phyloP scores from a whole-genome alignment of 306 rosid species.

The Cucurbita argyrosperma region DNA sequence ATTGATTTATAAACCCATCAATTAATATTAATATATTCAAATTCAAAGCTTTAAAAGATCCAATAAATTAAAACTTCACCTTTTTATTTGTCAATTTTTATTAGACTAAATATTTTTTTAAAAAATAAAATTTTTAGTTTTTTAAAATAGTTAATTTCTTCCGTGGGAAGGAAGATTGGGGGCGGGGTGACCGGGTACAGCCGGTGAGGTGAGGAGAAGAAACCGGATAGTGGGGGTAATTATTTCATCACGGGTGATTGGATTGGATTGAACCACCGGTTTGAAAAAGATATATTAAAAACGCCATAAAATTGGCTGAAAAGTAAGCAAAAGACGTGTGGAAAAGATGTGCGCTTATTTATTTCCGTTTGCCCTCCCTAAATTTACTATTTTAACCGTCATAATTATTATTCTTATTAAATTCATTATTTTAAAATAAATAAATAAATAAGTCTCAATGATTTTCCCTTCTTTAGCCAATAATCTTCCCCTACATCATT shows the following conservation, averaged over 20 bases:
- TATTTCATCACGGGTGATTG: background rate
- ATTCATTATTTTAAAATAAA: background rate
- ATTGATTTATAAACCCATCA: too few species aligned
- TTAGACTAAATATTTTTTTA: too few species aligned
- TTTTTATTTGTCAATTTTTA: too few species aligned
- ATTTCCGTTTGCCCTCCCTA: background rate
- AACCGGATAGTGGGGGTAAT: conserved; percentile 1
- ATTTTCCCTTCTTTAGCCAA: background rate
- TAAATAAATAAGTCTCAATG: background rate
- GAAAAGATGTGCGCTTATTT: background rate
- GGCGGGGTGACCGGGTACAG: background rate
- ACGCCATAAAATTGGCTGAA: background rate
- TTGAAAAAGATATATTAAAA: background rate
- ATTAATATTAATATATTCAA: too few species aligned
- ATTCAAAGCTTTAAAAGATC: too few species aligned
- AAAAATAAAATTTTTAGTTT: too few species aligned
- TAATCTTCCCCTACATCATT: background rate
- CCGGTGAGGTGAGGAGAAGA: background rate
- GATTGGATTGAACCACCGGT: conserved; percentile 1
- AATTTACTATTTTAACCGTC: conserved; percentile 2
- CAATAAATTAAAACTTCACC: too few species aligned
- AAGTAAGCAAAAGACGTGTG: conserved; percentile 8
- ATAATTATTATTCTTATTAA: background rate
- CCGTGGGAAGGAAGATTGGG: background rate
- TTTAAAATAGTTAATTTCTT: background rate